Base-by-base conservation (phyloP, 78 protist genomes). In the Planoprotostelium fungivorum region DNA sequence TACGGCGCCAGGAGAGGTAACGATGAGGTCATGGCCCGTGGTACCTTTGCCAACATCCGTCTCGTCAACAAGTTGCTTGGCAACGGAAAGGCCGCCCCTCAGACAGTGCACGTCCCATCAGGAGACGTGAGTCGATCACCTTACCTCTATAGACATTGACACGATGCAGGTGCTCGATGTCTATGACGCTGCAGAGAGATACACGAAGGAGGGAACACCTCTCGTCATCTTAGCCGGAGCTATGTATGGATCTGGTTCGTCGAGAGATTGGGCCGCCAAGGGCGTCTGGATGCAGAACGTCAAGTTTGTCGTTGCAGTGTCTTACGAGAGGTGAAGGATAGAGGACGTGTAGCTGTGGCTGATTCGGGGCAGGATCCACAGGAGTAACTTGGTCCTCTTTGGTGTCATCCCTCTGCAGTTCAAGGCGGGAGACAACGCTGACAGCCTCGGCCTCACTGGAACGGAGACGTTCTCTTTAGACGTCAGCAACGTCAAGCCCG, bases 201-300 rank as follows among this genome's bases (percentile, higher is more conserved):
- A 97, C 91, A 89, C 63, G 84, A 37, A 31, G 38, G 92, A 88
- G 51, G 94, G 91, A 36, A 39, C 73, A 16, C 91, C 91, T 38
- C 85, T 95, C 1, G 86, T 95, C 36, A 87, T 97, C 0, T 84
- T 97, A 31, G 98, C 97, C 28, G 98, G 98, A 84, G 90, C 90
- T 36, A 96, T 93, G 90, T 97, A 96, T 88, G 98, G 98, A 1
- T 36, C 87, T 37, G 97, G 98, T 16, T 89, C 95, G 25, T 90
- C 97, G 0, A 86, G 98, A 29, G 98, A 97, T 90, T 97, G 98
- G 98, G 98, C 98, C 28, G 97, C 97, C 38, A 96, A 96, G 94
- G 98, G 98, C 16, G 96, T 97, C 84, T 95, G 92, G 63, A 86
- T 94, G 91, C 93, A 92, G 39, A 97, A 97, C 23, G 92, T 97